These are phyloP conservation scores for Agrocybe pediades DNA, from an alignment of 768 basidiomycete species.

Conservation along the genomic window DNA sequence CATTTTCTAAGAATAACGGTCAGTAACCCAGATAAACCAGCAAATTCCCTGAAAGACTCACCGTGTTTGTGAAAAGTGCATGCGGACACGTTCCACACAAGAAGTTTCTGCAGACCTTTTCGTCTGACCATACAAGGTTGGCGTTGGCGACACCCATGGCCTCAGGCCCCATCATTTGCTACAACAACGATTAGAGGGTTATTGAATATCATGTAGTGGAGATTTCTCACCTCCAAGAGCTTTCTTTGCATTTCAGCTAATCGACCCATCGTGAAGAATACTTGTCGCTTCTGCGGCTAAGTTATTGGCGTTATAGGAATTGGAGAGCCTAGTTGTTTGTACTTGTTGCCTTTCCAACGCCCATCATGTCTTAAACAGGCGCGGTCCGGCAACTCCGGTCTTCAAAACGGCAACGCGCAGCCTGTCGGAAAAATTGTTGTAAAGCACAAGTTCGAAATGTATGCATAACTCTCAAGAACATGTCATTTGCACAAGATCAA, in stretches of 20 bases:
- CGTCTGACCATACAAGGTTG: constrained; percentile 91
- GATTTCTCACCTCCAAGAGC: constrained; percentile 56
- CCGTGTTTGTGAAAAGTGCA: constrained; percentile 96
- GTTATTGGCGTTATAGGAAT: neutral
- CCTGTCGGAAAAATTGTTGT: too few species aligned
- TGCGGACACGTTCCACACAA: constrained; percentile 99
- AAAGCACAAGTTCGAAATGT: too few species aligned
- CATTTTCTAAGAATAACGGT: constrained; percentile 79
- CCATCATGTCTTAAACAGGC: neutral
- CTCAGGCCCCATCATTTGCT: constrained; percentile 99
- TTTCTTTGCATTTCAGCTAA: constrained; percentile 98
- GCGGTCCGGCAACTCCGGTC: neutral
- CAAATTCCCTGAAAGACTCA: constrained; percentile 38
- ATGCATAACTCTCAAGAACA: too few species aligned
- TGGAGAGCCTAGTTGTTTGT: constrained; percentile 9
- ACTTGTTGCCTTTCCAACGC: constrained; percentile 4
- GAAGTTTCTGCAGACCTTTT: constrained; percentile 98
- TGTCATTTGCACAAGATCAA: neutral
- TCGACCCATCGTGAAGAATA: constrained; percentile 68
- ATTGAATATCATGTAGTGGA: neutral
- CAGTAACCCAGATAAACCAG: neutral
- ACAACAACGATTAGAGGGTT: constrained; percentile 22
- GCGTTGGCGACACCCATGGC: constrained; percentile 96
- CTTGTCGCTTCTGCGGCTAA: constrained; percentile 1
- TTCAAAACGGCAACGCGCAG: neutral